A percentile compares a stretch with the other conserved stretches of the same genome.
These are phyloP conservation scores for Hirschfeldia incana DNA, from an alignment of 345 rosid species.

Conservation along the genomic window DNA sequence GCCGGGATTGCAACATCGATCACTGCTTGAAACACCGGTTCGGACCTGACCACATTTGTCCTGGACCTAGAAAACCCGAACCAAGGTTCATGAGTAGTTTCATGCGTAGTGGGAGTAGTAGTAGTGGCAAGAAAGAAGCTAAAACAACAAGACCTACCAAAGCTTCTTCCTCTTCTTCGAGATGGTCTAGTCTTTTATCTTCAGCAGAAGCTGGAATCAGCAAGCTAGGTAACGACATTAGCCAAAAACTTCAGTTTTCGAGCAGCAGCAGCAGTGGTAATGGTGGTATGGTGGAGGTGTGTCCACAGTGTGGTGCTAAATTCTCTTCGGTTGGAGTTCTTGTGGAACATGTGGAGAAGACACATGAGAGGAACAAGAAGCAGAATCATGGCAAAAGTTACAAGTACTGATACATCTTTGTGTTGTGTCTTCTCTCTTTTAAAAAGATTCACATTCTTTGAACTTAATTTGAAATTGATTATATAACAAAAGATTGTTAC, in stretches of 20 bases:
- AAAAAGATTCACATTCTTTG: conserved; percentile 25
- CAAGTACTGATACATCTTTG: neutral
- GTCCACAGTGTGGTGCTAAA: conserved; percentile 78
- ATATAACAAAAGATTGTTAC: neutral
- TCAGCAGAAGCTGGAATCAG: conserved; percentile 81
- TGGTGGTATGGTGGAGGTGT: conserved; percentile 47
- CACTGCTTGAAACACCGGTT: conserved; percentile 95
- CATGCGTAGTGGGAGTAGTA: conserved; percentile 36
- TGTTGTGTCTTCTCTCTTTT: neutral
- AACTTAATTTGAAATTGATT: neutral
- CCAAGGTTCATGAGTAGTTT: conserved; percentile 47
- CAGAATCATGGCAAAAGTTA: conserved; percentile 25
- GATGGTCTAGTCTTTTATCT: conserved; percentile 72
- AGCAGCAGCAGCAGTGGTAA: conserved; percentile 45
- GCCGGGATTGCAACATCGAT: conserved; percentile 74
- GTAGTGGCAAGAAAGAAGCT: conserved; percentile 53
- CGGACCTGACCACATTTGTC: conserved; percentile 79
- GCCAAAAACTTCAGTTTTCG: conserved; percentile 61
- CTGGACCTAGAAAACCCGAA: conserved; percentile 69
- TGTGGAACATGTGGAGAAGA: conserved; percentile 69
- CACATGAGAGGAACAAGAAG: conserved; percentile 57
- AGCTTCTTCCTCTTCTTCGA: conserved; percentile 55
- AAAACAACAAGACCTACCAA: conserved; percentile 33
- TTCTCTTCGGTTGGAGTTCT: conserved; percentile 59
- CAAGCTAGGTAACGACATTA: conserved; percentile 62